Evolutionary conservation across 2,329 filamentous ascomycete species (phyloP).

Genomic region (Hymenoscyphus occultus): DNA sequence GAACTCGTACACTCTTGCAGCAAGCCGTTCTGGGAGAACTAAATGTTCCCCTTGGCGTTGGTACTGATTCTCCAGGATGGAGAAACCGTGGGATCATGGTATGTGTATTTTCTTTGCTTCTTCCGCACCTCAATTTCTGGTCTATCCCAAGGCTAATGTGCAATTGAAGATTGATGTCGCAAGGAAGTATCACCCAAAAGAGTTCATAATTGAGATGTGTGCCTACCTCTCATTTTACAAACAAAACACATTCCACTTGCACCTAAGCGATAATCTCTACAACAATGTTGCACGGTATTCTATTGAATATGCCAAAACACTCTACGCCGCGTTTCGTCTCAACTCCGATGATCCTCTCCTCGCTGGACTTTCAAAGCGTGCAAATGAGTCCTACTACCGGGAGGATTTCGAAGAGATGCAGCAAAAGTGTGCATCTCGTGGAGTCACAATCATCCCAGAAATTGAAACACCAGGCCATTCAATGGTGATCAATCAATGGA

Average conservation of each 20-base stretch:
- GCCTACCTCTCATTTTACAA: constrained; percentile 61
- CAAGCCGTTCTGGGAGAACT: constrained; percentile 42
- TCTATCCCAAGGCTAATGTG: background rate
- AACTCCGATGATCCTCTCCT: constrained; percentile 48
- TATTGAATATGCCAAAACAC: constrained; percentile 43
- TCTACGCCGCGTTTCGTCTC: constrained; percentile 55
- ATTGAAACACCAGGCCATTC: constrained; percentile 59
- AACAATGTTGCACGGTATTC: constrained; percentile 41
- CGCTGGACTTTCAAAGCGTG: constrained; percentile 47
- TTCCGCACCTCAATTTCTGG: too few relatives aligned
- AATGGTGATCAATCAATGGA: constrained; percentile 57
- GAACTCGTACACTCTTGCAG: constrained; percentile 53
- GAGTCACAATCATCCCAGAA: constrained; percentile 57
- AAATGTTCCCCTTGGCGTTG: constrained; percentile 42
- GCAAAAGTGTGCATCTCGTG: constrained; percentile 48
- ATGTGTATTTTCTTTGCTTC: constrained; percentile 11
- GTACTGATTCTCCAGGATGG: constrained; percentile 51
- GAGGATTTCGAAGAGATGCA: constrained; percentile 53
- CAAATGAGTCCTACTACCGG: constrained; percentile 54
- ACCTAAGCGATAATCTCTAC: constrained; percentile 55
- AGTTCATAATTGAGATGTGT: constrained; percentile 56
- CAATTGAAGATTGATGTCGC: constrained; percentile 47
- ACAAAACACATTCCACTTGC: constrained; percentile 56
- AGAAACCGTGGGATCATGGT: constrained; percentile 46
- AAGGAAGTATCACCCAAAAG: constrained; percentile 53